These are phyloP conservation scores for Solanum bulbocastanum DNA, from an alignment of 257 asterid species.

Conservation along the genomic window DNA sequence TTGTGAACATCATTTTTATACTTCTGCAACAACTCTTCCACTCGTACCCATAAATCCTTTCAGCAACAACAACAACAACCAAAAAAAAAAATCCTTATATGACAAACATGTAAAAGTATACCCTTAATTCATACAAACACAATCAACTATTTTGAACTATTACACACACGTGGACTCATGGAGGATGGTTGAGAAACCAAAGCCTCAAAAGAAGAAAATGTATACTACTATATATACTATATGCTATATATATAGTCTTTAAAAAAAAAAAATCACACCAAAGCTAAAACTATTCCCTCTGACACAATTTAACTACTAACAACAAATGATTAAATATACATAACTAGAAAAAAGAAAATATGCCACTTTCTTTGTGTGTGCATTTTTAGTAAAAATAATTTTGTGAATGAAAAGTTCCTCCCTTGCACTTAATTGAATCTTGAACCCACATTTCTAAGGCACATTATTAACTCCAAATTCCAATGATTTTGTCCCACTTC, in stretches of 20 bases:
- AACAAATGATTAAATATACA: not conserved
- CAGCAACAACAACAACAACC: too few relatives aligned
- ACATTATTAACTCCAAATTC: not conserved
- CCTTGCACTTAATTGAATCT: not conserved
- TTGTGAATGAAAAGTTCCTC: not conserved
- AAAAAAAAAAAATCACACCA: not conserved
- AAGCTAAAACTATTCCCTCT: not conserved
- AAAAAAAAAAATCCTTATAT: not conserved
- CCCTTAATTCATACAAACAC: not conserved
- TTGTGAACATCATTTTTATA: not conserved
- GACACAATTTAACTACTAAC: conserved; percentile 3
- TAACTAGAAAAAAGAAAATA: not conserved
- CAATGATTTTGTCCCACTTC: not conserved
- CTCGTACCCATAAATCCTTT: not conserved
- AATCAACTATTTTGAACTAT: not conserved
- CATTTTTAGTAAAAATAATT: not conserved
- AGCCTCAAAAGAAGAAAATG: not conserved
- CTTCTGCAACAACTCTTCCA: not conserved
- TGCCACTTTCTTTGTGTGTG: not conserved
- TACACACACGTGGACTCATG: not conserved
- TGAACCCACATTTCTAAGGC: not conserved
- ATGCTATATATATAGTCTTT: not conserved
- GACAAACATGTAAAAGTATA: not conserved
- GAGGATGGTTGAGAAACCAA: not conserved
- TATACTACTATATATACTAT: not conserved